These are phyloP conservation scores for Paspalum notatum DNA, from an alignment of 176 grass and related monocot genomes.

Conservation along the genomic window DNA sequence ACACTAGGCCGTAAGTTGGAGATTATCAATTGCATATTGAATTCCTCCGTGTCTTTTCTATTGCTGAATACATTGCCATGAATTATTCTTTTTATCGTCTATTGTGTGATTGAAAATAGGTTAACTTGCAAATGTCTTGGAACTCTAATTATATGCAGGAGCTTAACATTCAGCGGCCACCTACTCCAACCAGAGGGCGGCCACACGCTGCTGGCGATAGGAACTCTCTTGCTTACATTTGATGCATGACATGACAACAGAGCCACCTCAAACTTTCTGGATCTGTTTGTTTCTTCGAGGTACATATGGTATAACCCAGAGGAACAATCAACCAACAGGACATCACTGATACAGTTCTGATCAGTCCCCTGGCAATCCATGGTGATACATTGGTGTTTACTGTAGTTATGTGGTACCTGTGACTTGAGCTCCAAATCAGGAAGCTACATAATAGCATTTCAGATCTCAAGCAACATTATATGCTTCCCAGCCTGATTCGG, in stretches of 20 bases:
- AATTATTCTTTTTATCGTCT: conserved; percentile 22
- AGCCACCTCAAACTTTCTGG: conserved; percentile 19
- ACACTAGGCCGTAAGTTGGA: conserved; percentile 5
- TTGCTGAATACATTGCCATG: background rate
- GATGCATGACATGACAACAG: conserved; percentile 22
- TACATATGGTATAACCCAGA: conserved; percentile 58
- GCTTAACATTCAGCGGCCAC: conserved; percentile 95
- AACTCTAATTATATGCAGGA: conserved; percentile 60
- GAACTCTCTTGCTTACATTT: conserved; percentile 99
- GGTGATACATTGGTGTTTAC: conserved; percentile 24
- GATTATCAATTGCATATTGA: background rate
- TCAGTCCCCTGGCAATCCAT: conserved; percentile 13
- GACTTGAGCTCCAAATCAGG: conserved; percentile 13
- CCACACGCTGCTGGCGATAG: conserved; percentile 88
- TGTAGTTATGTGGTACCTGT: conserved; percentile 18
- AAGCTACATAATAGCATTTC: background rate
- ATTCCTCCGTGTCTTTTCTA: background rate
- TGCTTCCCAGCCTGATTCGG: conserved; percentile 9
- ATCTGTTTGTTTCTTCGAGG: conserved; percentile 49
- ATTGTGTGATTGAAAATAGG: background rate
- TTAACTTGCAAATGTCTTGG: background rate
- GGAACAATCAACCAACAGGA: conserved; percentile 39
- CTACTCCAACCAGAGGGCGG: conserved; percentile 94
- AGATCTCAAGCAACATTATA: background rate
- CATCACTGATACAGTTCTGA: conserved; percentile 33